A percentile compares a stretch with the other conserved stretches of the same genome.
phyloP scores from a whole-genome alignment of 2,329 filamentous ascomycete species.

The Nothomitra cinnamomea region DNA sequence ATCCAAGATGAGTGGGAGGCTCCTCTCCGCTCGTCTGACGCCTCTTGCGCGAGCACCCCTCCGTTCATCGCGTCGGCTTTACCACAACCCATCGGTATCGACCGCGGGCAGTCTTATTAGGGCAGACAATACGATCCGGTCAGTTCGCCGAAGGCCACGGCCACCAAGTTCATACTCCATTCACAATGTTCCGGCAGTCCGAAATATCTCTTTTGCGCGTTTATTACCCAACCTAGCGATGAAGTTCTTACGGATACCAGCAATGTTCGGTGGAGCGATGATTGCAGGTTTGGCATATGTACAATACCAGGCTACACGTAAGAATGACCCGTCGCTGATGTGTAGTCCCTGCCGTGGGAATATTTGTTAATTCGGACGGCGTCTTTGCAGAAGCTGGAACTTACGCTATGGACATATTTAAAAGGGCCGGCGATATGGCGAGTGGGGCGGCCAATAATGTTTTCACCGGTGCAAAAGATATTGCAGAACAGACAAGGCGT shows the following conservation, averaged over 20 bases:
- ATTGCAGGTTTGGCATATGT: conserved; percentile 80
- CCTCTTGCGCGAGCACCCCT: conserved; percentile 43
- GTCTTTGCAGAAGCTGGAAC: conserved; percentile 49
- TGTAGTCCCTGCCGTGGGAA: neutral
- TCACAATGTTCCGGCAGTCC: conserved; percentile 55
- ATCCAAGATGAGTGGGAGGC: conserved; percentile 50
- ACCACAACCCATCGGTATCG: conserved; percentile 33
- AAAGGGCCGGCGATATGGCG: conserved; percentile 30
- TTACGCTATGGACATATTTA: conserved; percentile 61
- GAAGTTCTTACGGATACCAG: conserved; percentile 76
- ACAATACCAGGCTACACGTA: conserved; percentile 87
- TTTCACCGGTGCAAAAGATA: conserved; percentile 53
- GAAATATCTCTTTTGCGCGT: conserved; percentile 49
- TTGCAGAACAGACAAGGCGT: conserved; percentile 60
- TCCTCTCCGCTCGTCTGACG: conserved; percentile 55
- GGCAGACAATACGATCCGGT: conserved; percentile 44
- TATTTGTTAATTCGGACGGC: neutral
- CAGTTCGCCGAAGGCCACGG: conserved; percentile 50
- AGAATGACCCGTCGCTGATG: conserved; percentile 17
- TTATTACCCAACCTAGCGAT: conserved; percentile 71
- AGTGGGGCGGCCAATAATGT: conserved; percentile 46
- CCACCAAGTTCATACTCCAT: conserved; percentile 62
- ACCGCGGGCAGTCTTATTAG: conserved; percentile 53
- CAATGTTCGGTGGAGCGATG: conserved; percentile 78
- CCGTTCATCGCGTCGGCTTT: conserved; percentile 43